Evolutionary conservation across 768 basidiomycete genomes (phyloP).

Genomic region (Krasilnikovozyma curviuscula): DNA sequence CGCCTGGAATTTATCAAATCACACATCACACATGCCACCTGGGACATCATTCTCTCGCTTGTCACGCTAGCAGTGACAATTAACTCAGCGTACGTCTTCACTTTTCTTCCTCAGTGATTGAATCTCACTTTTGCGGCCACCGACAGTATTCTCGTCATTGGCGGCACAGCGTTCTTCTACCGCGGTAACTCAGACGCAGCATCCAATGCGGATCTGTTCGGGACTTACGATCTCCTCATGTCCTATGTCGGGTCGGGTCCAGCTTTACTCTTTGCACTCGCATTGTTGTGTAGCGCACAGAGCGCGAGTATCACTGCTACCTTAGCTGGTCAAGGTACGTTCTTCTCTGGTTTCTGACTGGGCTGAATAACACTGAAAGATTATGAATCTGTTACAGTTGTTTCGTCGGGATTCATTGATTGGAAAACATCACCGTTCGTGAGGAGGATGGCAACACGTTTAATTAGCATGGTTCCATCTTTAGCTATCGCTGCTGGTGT

Average conservation of each 20-base stretch:
- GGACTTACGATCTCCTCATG: constrained; percentile 59
- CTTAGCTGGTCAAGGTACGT: constrained; percentile 72
- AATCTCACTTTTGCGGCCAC: constrained; percentile 4
- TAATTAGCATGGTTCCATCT: constrained; percentile 64
- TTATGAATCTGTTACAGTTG: not conserved
- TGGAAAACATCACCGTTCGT: constrained; percentile 54
- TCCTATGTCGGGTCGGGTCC: constrained; percentile 46
- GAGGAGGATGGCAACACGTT: constrained; percentile 63
- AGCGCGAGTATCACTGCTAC: constrained; percentile 79
- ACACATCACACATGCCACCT: constrained; percentile 25
- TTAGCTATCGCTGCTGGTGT: no score
- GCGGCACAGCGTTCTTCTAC: constrained; percentile 62
- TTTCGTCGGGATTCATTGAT: constrained; percentile 37
- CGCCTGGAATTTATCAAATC: constrained; percentile 23
- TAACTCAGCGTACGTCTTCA: constrained; percentile 36
- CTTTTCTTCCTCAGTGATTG: not conserved
- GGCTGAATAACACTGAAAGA: not conserved
- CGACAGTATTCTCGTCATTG: constrained; percentile 49
- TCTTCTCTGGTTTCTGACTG: no score
- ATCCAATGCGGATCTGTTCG: constrained; percentile 55
- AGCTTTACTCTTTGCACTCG: constrained; percentile 72
- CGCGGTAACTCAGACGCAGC: constrained; percentile 27
- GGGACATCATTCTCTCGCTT: constrained; percentile 43
- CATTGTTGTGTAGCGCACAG: constrained; percentile 68
- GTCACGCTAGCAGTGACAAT: constrained; percentile 73